Evolutionary conservation across 2,329 filamentous ascomycete species (phyloP), one percentile per base, ranked within the genome.

Genomic region (Colletotrichum paranaense): DNA sequence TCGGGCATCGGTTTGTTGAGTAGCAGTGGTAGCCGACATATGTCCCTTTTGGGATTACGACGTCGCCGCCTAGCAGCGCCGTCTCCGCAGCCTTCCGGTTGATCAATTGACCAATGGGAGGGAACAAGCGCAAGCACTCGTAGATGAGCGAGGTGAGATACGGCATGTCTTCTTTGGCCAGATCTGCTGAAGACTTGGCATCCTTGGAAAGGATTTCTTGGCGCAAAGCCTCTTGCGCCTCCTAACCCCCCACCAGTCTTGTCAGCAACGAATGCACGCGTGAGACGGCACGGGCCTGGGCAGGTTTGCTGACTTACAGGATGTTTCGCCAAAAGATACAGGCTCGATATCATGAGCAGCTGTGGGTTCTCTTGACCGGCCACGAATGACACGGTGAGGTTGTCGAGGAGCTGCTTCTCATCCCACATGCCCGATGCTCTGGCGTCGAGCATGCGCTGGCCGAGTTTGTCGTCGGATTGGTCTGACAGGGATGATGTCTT

Each of bases 41-140:
- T 1, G 82, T 84, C 5, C 80, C 81, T 57, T 75, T 74, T 1
- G 82, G 81, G 16, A 85, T 78, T 2, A 76, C 67, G n/a, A 85
- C 75, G 2, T 80, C 75, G 28, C 78, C 73, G 14, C 80, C 78
- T 16, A 81, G 76, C 2, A 76, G 55, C 6, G 75, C 74, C 4
- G 77, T 62, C 19, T 57, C 67, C 53, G 76, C 74, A 0, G 81
- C 82, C 4, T 82, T 81, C 6, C 86, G 82, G 67, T 88, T 88
- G 75, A 88, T 84, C 55, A 88, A 80, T 71, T 88, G 86, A 0
- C 81, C 83, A 63, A 88, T 84, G 8, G 87, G 86, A 0, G 87
- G 87, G 68, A 85, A 86, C 58, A 88, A 80, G 2, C 87, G 84
- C 14, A 88, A 81, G 26, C 81, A 78, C 65, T 88, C 86, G 74